Evolutionary conservation across 1,284 basidiomycete species (phyloP).

Genomic region (Moniliella sp.): DNA sequence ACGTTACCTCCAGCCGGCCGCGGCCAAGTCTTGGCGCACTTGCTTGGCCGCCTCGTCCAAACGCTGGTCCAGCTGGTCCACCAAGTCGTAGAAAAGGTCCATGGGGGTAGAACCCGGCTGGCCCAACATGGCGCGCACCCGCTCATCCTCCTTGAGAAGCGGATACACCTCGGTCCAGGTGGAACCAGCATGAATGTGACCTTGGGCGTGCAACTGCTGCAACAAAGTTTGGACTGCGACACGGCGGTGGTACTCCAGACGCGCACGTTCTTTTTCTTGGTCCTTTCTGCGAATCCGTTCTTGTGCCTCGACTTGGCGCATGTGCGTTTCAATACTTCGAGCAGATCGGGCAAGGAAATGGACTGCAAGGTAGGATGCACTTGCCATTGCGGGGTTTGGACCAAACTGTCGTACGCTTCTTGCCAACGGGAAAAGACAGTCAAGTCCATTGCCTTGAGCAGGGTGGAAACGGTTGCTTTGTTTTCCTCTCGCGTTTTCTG

Average conservation of each 20-base stretch:
- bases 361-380: slow-evolving; percentile 10
- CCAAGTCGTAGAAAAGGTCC: background rate
- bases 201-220: slow-evolving; percentile 45
- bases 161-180: slow-evolving; percentile 81
- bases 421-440: slow-evolving; percentile 24
- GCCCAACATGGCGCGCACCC: slow-evolving; percentile 67
- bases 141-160: slow-evolving; percentile 50
- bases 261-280: slow-evolving; percentile 2
- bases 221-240: slow-evolving; percentile 44
- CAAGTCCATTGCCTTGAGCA: slow-evolving; percentile 24
- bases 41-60: background rate
- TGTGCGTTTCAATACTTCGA: slow-evolving; percentile 23
- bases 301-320: slow-evolving; percentile 17
- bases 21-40: background rate
- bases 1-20: background rate
- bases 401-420: slow-evolving; percentile 22
- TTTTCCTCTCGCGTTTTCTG: slow-evolving; percentile 11
- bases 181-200: slow-evolving; percentile 54
- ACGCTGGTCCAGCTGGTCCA: background rate
- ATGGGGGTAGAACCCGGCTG: slow-evolving; percentile 52
- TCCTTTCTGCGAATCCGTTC: slow-evolving; percentile 5
- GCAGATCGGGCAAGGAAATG: slow-evolving; percentile 22
- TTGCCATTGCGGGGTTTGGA: slow-evolving; percentile 21
- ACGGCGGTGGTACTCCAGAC: slow-evolving; percentile 15
- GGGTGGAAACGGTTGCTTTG: slow-evolving; percentile 16